Evolutionary conservation across 768 basidiomycete genomes (phyloP).

Genomic region (Mycena alexandri): DNA sequence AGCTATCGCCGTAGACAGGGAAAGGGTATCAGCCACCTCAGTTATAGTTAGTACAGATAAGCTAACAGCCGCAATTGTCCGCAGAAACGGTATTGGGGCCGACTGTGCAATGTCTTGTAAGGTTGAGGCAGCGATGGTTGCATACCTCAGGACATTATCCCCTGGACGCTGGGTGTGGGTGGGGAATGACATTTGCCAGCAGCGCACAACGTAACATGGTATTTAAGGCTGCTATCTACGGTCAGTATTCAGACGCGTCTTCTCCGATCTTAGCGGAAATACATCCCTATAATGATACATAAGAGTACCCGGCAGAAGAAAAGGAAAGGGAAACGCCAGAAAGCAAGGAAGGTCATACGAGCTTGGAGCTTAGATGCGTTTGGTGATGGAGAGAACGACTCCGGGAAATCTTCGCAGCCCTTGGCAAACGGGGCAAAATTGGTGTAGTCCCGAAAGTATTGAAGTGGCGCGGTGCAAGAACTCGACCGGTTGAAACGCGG

Average conservation of each 20-base stretch:
- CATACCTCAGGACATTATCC: constrained; percentile 15
- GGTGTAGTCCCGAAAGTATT: too few relatives aligned
- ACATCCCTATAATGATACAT: too few relatives aligned
- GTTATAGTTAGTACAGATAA: constrained; percentile 19
- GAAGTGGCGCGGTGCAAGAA: too few relatives aligned
- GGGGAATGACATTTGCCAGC: constrained; percentile 7
- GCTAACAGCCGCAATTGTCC: constrained; percentile 28
- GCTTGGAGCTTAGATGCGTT: too few relatives aligned
- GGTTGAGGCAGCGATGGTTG: constrained; percentile 19
- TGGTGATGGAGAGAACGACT: too few relatives aligned
- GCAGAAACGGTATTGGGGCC: constrained; percentile 17
- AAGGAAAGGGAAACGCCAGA: too few relatives aligned
- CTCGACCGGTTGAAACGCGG: too few relatives aligned
- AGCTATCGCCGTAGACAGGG: neutral
- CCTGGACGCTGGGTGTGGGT: neutral
- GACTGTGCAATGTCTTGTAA: constrained; percentile 14
- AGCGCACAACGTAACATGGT: constrained; percentile 1
- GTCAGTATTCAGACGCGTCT: constrained; percentile 3
- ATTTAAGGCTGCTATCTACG: neutral
- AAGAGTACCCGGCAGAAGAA: too few relatives aligned
- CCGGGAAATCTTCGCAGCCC: too few relatives aligned
- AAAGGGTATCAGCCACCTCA: constrained; percentile 3
- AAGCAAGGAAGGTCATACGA: too few relatives aligned
- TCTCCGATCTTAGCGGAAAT: too few relatives aligned
- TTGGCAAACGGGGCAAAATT: too few relatives aligned